Conservation (phyloP, 345 rosid genomes). For the Salix arbutifolia region DNA sequence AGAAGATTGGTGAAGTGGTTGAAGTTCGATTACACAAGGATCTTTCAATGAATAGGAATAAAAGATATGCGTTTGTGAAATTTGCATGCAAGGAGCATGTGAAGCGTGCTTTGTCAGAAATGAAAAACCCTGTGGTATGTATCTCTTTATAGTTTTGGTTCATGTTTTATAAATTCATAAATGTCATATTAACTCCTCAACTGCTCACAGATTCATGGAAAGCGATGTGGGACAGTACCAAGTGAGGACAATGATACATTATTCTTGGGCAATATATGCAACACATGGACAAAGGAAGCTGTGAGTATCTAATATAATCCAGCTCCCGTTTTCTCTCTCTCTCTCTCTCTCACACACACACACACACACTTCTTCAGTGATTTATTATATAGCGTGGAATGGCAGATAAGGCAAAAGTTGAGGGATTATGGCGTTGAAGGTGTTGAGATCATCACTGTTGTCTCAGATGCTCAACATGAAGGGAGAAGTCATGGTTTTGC, state of each 20-base stretch:
- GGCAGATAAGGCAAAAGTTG: slow-evolving; percentile 55
- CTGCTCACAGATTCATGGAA: slow-evolving; percentile 49
- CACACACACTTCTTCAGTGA: slow-evolving; percentile 12
- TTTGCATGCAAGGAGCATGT: slow-evolving; percentile 54
- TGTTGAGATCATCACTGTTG: slow-evolving; percentile 50
- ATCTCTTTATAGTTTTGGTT: slow-evolving; percentile 3
- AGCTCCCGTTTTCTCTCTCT: not conserved
- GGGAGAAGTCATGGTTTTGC: slow-evolving; percentile 71
- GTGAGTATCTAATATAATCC: slow-evolving; percentile 35
- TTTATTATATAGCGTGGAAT: slow-evolving; percentile 12
- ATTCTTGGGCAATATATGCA: slow-evolving; percentile 62
- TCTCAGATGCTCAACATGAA: slow-evolving; percentile 54
- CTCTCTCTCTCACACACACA: no score
- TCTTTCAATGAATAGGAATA: slow-evolving; percentile 43
- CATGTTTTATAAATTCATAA: not conserved
- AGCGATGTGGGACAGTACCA: slow-evolving; percentile 60
- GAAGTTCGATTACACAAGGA: slow-evolving; percentile 52
- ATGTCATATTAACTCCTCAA: slow-evolving; percentile 1
- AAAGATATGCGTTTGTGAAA: slow-evolving; percentile 65
- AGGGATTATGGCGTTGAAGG: slow-evolving; percentile 52
- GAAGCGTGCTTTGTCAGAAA: slow-evolving; percentile 50
- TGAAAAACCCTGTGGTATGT: slow-evolving; percentile 60
- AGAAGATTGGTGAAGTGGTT: slow-evolving; percentile 51
- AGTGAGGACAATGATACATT: slow-evolving; percentile 65
- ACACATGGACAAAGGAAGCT: slow-evolving; percentile 69